Evolutionary conservation across 495 filamentous ascomycete species (phyloP), one percentile per base, ranked within the genome.

Genomic region (Lophiostoma macrostomum): DNA sequence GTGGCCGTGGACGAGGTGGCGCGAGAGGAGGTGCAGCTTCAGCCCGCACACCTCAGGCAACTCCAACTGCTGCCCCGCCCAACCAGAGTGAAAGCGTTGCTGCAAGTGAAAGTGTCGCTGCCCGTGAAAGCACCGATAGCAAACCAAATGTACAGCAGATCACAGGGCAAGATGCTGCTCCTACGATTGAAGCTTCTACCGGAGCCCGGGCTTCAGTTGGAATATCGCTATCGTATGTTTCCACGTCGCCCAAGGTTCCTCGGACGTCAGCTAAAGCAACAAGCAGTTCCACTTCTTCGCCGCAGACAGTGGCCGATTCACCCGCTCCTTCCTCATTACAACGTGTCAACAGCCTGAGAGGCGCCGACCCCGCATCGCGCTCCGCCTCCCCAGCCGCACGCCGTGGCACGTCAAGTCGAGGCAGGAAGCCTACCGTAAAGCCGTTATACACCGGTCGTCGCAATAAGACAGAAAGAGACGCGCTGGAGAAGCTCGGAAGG

Each of bases 381-480:
- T 49, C 56, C 14, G 36, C 38, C 1, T 49, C 48, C 2, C 50
- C 43, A 10, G 12, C 57, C 25, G 25, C 29, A 4, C 44, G 57
- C 12, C 40, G 57, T n/a, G 50, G 34, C n/a, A 25, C 50, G n/a
- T 30, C 53, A 16, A 27, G 18, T 12, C 25, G 48, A 37, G 56
- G 42, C 22, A 56, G 44, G 37, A 57, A 47, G 34, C 37, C 47
- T 14, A 24, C 39, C 16, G 11, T 22, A 1, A 22, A 57, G 35
- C 62, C 62, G 11, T 29, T 35, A 12, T 58, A 58, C 39, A 61
- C 22, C 13, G 50, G 49, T 11, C 61, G 64, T 10, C 61, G 64
- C 0, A 66, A 50, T 47, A 64, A 61, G 40, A 57, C 54, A 35
- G 64, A 66, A 28, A 56, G 64, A 19, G 63, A 61, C 31, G 55